Evolutionary conservation across 2,329 filamentous ascomycete genomes (phyloP), one percentile per base, ranked within the genome.

Genomic region (Penicillium sp.): DNA sequence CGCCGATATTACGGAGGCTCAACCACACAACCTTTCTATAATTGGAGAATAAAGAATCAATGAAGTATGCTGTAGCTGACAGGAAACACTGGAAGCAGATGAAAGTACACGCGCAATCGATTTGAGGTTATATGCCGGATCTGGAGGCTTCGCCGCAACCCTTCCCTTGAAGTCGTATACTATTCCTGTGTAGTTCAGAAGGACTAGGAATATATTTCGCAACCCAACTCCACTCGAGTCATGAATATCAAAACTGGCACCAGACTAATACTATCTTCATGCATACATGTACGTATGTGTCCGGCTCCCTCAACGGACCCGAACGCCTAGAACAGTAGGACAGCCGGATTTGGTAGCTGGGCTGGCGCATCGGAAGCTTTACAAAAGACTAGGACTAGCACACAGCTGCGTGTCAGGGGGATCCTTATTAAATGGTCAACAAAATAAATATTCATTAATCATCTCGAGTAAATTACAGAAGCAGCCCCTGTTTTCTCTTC

Each of bases 1-100:
- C 40, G 44, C 49, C 35, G 14, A 35, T 39, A 57, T 60, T 64
- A 62, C 52, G 22, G 51, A 63, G 49, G 50, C 47, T 38, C 29
- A 16, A 29, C 38, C 44, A 34, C 42, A 39, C 42, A 39, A 39
- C 6, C 14, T 34, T 34, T 35, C 42, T 46, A 11, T 22, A 11
- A 11, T 11, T 34, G 20, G 31, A 46, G 24, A 13, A 44, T 8
- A 10, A 44, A 44, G 24, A 29, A 29, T 3, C 3, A 29, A 18
- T 3, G 34, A 14, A 40, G 5, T 29, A 16, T 20, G 5, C 18
- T 20, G 13, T 22, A 46, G 14, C 18, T 13, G 5, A n/a, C 2
- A 18, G 8, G 3, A 31, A n/a, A 37, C 6, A 1, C 5, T 18
- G 18, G 8, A 18, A 50, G n/a, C 5, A 37, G 10, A 47, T n/a